Evolutionary conservation across 208 protist species (phyloP), one percentile per base, ranked within the genome.

Genomic region (Acanthamoeba lenticulata): DNA sequence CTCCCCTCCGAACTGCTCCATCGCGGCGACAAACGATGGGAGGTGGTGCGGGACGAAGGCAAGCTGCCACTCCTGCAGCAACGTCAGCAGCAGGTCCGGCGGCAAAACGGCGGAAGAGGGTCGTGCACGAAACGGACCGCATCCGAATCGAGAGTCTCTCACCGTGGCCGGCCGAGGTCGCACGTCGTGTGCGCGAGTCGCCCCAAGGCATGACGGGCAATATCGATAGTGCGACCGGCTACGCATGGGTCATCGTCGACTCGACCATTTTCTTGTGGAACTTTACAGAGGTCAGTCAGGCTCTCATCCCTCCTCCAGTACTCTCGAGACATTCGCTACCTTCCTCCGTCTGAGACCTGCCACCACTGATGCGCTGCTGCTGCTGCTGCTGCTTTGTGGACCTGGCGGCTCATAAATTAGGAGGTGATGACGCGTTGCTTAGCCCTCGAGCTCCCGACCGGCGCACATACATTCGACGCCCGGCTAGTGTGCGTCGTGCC

Each of bases 241-340:
- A 69, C 27, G 81, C 81, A 32, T 90, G 81, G 81, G 52, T 90
- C 36, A 90, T 90, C 49, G 11, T 90, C 27, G 72, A 83, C 34
- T 83, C 72, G 42, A n/a, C 34, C 72, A 44, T 83, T 52, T 83
- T 52, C 72, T 38, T 83, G 36, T 83, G 72, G 72, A 34, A 83
- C 72, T 83, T 83, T 40, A 83, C 72, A 38, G 72, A 83, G 72
- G 72, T 83, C 69, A 21, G 11, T 5, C 69, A 81, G 24, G 32
- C 34, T 7, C 69, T 29, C 40, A 13, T 81, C 1, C 44, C 0
- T 81, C 29, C 24, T 4, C 15, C 7, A 1, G 29, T 27, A 27
- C 27, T 15, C 60, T 32, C 13, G 29, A 11, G 1, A 67, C 24
- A 67, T 67, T 29, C 27, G 0, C 1, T n/a, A 55, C 47, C 17